These are phyloP conservation scores for Mediolabrus comicus DNA, from an alignment of 108 stramenopile genomes.

Conservation along the genomic window DNA sequence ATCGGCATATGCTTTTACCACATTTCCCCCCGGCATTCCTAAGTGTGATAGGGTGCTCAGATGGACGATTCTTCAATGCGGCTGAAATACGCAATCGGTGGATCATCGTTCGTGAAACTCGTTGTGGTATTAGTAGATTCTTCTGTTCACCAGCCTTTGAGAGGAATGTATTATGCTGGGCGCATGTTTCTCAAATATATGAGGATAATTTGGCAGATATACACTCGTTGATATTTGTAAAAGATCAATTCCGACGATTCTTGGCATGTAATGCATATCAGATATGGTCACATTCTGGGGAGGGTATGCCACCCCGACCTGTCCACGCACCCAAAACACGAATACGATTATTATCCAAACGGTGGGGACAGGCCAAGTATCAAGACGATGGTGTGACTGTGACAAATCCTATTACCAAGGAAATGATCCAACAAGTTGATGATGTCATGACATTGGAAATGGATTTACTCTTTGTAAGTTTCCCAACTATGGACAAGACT, in stretches of 20 bases:
- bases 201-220: conserved; percentile 28
- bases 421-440: background rate
- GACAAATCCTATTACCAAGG: background rate
- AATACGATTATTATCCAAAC: conserved; percentile 18
- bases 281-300: conserved; percentile 12
- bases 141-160: conserved; percentile 47
- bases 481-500: conserved; percentile 21
- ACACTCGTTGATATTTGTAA: conserved; percentile 20
- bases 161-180: conserved; percentile 29
- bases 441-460: conserved; percentile 4
- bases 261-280: conserved; percentile 13
- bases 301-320: conserved; percentile 4
- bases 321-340: conserved; percentile 12
- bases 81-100: conserved; percentile 30
- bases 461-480: conserved; percentile 8
- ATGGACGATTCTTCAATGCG: conserved; percentile 9
- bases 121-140: conserved; percentile 29
- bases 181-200: conserved; percentile 20
- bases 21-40: conserved; percentile 20
- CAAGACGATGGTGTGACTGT: background rate
- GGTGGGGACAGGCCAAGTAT: background rate
- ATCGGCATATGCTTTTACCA: conserved; percentile 8
- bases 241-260: conserved; percentile 8
- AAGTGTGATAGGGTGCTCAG: conserved; percentile 6
- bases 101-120: conserved; percentile 40